Percentiles rank a stretch among this genome's conserved stretches.
Conservation (phyloP, 2,329 filamentous ascomycete species). For the Purpureocillium takamizusanense region DNA sequence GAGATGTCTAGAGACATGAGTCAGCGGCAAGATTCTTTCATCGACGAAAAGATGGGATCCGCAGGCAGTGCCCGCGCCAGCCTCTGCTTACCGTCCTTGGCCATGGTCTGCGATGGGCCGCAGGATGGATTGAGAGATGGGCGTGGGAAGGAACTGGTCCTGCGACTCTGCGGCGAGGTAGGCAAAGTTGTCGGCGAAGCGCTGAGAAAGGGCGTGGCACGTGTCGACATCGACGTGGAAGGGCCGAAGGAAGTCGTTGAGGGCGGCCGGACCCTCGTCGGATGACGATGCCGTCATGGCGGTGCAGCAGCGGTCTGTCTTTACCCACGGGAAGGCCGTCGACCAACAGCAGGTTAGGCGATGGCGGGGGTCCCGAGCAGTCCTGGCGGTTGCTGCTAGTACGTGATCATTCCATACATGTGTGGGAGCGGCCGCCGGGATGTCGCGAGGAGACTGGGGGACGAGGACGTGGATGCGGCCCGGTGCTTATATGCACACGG, state of each 20-base stretch:
- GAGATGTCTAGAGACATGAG: slow-evolving; percentile 35
- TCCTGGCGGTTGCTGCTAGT: no score
- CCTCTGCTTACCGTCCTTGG: slow-evolving; percentile 38
- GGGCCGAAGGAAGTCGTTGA: slow-evolving; percentile 40
- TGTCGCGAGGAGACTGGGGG: no score
- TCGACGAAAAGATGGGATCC: not conserved
- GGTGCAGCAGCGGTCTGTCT: no score
- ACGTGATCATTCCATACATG: no score
- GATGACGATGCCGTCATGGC: slow-evolving; percentile 13
- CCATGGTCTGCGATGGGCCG: slow-evolving; percentile 33
- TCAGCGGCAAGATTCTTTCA: slow-evolving; percentile 4
- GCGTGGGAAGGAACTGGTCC: slow-evolving; percentile 51
- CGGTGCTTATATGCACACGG: no score
- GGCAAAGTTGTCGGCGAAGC: slow-evolving; percentile 37
- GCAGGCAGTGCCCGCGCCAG: not conserved
- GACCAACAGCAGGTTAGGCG: no score
- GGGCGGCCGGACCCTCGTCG: not conserved
- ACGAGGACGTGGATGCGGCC: no score
- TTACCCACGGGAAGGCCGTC: no score
- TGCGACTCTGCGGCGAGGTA: slow-evolving; percentile 41
- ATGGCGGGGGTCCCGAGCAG: no score
- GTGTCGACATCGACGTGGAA: slow-evolving; percentile 37
- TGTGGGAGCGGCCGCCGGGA: no score
- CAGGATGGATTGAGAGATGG: slow-evolving; percentile 50
- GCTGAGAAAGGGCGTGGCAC: slow-evolving; percentile 36